Evolutionary conservation across 1,284 basidiomycete genomes (phyloP), one percentile per base, ranked within the genome.

Genomic region (Clitocybe nebularis): DNA sequence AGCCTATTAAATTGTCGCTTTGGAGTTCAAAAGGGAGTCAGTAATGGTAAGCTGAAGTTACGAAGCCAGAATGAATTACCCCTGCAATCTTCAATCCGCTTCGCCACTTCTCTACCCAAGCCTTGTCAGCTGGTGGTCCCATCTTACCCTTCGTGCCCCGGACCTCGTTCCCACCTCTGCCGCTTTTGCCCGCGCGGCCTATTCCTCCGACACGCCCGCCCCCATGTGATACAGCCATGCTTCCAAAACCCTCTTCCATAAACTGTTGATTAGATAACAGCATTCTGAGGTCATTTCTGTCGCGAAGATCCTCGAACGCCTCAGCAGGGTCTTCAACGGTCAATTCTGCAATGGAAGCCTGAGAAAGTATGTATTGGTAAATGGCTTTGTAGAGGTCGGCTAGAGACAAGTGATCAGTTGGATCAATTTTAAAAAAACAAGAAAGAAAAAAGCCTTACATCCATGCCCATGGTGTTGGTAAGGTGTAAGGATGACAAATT

Each of bases 261-360:
- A 91, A 88, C 34, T 66, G 67, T 46, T 75, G 66, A 48, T 84
- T 67, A 0, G 68, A 62, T 14, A 90, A 69, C n/a, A 98, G 72
- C 73, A 89, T 86, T 47, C 78, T 72, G 19, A 99, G 74, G 62
- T 99, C 96, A 56, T 89, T 89, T 37, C 89, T 83, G 66, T 99
- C 96, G 24, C 95, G 78, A 41, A 99, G 73, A 58, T 96, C 92
- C 60, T 96, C 93, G 58, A 96, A 95, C 6, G 89, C 87, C 64
- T 99, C 95, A 0, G 92, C 92, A 0, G 95, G 95, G 61, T 99
- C 95, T 68, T 99, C 95, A 14, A 99, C 89, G 0, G 93, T 97
- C 40, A 99, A 70, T 63, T 99, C 95, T 7, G 85, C 81, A 23
- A 97, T 81, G 32, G 77, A 69, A 0, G 81, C 67, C 28, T 81